Percentiles rank a stretch among this genome's conserved stretches.
phyloP scores from a whole-genome alignment of 306 rosid species.

The Quercus bicolor region DNA sequence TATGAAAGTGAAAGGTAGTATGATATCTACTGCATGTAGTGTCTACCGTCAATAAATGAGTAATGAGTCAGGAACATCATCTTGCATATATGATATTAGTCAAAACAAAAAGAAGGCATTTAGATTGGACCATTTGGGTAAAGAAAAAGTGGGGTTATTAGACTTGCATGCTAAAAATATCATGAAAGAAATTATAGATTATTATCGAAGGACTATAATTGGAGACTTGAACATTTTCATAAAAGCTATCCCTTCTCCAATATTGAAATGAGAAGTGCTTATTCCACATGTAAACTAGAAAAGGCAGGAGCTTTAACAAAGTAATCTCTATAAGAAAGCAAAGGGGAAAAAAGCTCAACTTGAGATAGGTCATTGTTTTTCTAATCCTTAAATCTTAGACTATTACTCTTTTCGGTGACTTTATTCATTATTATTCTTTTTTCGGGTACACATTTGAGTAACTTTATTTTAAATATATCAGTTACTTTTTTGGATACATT shows the following conservation, averaged over 20 bases:
- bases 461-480: too few relatives aligned
- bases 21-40: constrained; percentile 20
- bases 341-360: background rate
- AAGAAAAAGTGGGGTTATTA: too few relatives aligned
- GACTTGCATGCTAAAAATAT: background rate
- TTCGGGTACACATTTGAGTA: too few relatives aligned
- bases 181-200: background rate
- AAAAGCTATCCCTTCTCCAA: background rate
- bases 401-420: background rate
- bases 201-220: background rate
- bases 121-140: background rate
- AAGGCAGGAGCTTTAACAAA: background rate
- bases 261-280: constrained; percentile 11
- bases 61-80: constrained; percentile 26
- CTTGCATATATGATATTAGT: constrained; percentile 14
- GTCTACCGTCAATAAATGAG: constrained; percentile 23
- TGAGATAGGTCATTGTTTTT: background rate
- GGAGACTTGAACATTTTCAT: background rate
- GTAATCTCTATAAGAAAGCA: background rate
- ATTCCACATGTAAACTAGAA: constrained; percentile 3
- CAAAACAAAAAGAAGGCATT: constrained; percentile 8
- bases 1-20: constrained; percentile 15
- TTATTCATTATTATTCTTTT: too few relatives aligned
- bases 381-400: too few relatives aligned
- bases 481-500: background rate